These are phyloP conservation scores for Pseudonectria buxi DNA, from an alignment of 2,329 filamentous ascomycete genomes.

Conservation along the genomic window DNA sequence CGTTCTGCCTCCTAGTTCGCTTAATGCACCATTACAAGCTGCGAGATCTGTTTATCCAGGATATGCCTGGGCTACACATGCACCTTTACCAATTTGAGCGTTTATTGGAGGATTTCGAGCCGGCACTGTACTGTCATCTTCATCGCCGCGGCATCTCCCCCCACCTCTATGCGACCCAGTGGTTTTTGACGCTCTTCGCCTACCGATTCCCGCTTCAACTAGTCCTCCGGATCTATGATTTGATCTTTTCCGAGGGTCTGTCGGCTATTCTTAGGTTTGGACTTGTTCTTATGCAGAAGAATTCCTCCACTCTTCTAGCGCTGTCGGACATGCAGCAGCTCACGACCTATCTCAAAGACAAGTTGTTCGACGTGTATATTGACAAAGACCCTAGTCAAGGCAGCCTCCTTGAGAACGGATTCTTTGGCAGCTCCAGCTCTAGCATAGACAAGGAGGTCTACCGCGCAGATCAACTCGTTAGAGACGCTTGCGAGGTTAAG, in stretches of 20 bases:
- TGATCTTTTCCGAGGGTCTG: conserved; percentile 88
- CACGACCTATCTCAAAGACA: conserved; percentile 87
- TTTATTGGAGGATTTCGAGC: conserved; percentile 86
- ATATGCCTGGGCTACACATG: conserved; percentile 94
- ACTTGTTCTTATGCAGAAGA: conserved; percentile 94
- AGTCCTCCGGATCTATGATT: conserved; percentile 91
- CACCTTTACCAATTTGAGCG: conserved; percentile 94
- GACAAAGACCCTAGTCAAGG: conserved; percentile 88
- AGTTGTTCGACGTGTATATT: conserved; percentile 93
- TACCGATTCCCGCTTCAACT: conserved; percentile 96
- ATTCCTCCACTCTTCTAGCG: conserved; percentile 65
- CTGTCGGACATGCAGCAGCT: conserved; percentile 90
- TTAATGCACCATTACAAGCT: conserved; percentile 96
- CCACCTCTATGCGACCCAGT: conserved; percentile 94
- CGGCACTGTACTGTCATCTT: conserved; percentile 89
- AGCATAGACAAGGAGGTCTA: conserved; percentile 93
- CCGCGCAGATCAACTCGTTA: conserved; percentile 84
- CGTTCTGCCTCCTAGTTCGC: conserved; percentile 85
- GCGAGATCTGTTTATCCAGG: conserved; percentile 85
- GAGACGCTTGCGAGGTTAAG: conserved; percentile 83
- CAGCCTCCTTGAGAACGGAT: conserved; percentile 90
- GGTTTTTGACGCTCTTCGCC: conserved; percentile 97
- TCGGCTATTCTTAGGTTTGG: conserved; percentile 93
- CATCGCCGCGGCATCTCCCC: conserved; percentile 80
- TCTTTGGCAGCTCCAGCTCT: conserved; percentile 89